Conservation (phyloP, 1,284 basidiomycete genomes). For the Meripilus lineatus region DNA sequence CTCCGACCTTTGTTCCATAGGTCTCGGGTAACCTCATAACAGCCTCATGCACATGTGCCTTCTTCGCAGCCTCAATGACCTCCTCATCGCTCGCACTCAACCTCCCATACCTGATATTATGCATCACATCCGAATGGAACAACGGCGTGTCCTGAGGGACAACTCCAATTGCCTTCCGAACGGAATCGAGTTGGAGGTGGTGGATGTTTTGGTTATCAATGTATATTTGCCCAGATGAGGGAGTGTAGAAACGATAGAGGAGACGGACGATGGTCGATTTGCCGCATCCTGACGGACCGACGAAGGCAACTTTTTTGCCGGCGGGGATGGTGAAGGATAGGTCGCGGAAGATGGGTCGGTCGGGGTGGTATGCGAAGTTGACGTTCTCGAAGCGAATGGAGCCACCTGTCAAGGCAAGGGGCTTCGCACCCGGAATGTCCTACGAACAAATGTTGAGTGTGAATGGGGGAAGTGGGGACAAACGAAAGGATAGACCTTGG, state of each 20-base stretch:
- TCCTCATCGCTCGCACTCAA: conserved; percentile 86
- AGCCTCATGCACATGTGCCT: conserved; percentile 86
- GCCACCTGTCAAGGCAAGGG: conserved; percentile 73
- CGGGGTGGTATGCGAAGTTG: conserved; percentile 85
- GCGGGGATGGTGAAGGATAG: conserved; percentile 93
- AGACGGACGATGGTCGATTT: conserved; percentile 96
- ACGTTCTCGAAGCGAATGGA: conserved; percentile 94
- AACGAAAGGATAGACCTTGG: conserved; percentile 41
- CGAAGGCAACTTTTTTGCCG: conserved; percentile 93
- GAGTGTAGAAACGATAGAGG: conserved; percentile 93
- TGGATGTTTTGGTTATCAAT: conserved; percentile 88
- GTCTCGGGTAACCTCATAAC: conserved; percentile 80
- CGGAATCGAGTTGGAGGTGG: conserved; percentile 66
- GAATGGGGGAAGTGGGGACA: neutral
- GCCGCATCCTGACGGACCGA: conserved; percentile 96
- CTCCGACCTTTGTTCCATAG: conserved; percentile 90
- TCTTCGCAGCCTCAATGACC: conserved; percentile 76
- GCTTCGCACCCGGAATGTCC: conserved; percentile 67
- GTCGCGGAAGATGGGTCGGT: conserved; percentile 86
- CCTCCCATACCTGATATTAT: conserved; percentile 94
- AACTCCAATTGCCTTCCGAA: conserved; percentile 81
- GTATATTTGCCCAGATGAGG: conserved; percentile 73
- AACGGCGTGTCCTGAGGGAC: conserved; percentile 98
- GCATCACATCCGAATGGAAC: conserved; percentile 93
- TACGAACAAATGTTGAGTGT: conserved; percentile 24